These are phyloP conservation scores for Plantago major DNA, from an alignment of 257 asterid species.

Conservation along the genomic window DNA sequence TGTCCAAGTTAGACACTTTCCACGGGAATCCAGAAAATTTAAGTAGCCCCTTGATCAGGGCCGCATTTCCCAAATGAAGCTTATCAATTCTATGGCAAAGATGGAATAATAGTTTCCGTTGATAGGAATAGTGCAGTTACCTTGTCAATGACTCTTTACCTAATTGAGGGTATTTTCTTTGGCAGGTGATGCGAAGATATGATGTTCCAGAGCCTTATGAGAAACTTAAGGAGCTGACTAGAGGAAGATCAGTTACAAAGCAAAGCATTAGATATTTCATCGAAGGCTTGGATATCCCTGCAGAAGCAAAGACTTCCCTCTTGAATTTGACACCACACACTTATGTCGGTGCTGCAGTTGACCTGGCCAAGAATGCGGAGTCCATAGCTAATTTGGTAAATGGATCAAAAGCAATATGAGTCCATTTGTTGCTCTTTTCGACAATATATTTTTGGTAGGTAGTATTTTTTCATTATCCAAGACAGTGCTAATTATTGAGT, in stretches of 20 bases:
- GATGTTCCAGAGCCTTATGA: conserved; percentile 91
- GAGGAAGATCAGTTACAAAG: conserved; percentile 77
- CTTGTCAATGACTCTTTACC: too few relatives aligned
- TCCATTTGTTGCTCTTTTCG: background rate
- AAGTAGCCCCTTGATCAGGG: too few relatives aligned
- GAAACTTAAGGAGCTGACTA: conserved; percentile 83
- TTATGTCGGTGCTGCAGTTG: conserved; percentile 55
- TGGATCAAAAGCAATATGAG: conserved; percentile 17
- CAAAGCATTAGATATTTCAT: conserved; percentile 72
- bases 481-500: too few relatives aligned
- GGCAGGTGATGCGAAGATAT: conserved; percentile 85
- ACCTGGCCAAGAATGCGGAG: conserved; percentile 36
- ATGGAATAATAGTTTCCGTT: too few relatives aligned
- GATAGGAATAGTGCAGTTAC: too few relatives aligned
- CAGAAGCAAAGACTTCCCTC: conserved; percentile 55
- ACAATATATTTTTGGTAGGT: background rate
- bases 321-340: conserved; percentile 69
- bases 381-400: conserved; percentile 22
- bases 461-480: too few relatives aligned
- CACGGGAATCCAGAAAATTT: too few relatives aligned
- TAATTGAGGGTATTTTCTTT: background rate
- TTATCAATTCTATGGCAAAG: too few relatives aligned
- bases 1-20: too few relatives aligned
- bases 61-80: too few relatives aligned
- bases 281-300: conserved; percentile 57